A percentile compares a stretch with the other conserved stretches of the same genome.
phyloP scores from a whole-genome alignment of 1,139 yeast species.

The Blastobotrys elegans region DNA sequence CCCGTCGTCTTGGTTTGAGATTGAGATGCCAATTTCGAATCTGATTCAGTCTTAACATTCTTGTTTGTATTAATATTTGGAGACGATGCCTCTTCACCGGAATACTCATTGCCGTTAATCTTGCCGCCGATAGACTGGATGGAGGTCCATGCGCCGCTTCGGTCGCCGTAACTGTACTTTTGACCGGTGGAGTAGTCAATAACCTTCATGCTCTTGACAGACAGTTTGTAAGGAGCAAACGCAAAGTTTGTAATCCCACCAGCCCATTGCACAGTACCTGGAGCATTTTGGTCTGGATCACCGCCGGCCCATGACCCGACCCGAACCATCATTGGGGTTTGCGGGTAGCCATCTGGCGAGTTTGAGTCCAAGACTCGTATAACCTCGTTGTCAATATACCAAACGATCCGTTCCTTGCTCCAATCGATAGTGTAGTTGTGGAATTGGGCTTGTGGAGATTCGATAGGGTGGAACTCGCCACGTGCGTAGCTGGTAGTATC shows the following conservation, averaged over 20 bases:
- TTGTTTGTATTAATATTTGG: too few species aligned
- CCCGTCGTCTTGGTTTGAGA: background rate
- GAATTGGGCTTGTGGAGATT: slow-evolving; percentile 50
- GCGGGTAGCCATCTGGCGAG: slow-evolving; percentile 60
- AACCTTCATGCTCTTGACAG: slow-evolving; percentile 54
- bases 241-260: slow-evolving; percentile 67
- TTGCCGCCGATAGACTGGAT: slow-evolving; percentile 59
- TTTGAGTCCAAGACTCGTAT: slow-evolving; percentile 49
- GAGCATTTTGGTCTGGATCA: slow-evolving; percentile 51
- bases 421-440: slow-evolving; percentile 82
- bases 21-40: background rate
- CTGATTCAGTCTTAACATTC: background rate
- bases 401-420: slow-evolving; percentile 54
- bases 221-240: slow-evolving; percentile 64
- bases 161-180: slow-evolving; percentile 58
- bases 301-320: slow-evolving; percentile 87
- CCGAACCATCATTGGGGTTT: slow-evolving; percentile 65
- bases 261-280: slow-evolving; percentile 80
- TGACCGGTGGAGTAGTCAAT: slow-evolving; percentile 78
- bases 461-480: slow-evolving; percentile 63
- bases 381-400: slow-evolving; percentile 55
- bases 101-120: slow-evolving; percentile 58
- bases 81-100: too few species aligned
- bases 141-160: slow-evolving; percentile 62
- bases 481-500: slow-evolving; percentile 68